A percentile compares a stretch with the other conserved stretches of the same genome.
phyloP scores from a whole-genome alignment of 2,329 filamentous ascomycete genomes.

The Dactylellina parvicollis region DNA sequence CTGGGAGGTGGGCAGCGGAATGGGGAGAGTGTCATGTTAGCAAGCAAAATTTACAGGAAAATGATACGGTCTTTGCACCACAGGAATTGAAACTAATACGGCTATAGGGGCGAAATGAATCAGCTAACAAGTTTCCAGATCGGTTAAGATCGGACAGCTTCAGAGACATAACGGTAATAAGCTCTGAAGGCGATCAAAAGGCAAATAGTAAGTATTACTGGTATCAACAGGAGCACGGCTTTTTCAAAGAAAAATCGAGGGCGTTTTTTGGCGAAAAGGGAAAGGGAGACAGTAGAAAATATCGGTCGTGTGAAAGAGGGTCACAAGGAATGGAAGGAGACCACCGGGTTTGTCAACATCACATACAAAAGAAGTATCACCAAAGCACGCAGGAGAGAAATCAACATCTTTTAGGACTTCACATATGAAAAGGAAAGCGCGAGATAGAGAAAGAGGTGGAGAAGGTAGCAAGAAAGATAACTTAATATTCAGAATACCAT shows the following conservation, averaged over 20 bases:
- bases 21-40: background rate
- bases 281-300: background rate
- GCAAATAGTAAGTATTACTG: constrained; percentile 27
- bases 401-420: constrained; percentile 33
- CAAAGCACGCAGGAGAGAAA: constrained; percentile 1
- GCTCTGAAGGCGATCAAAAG: constrained; percentile 8
- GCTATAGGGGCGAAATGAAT: background rate
- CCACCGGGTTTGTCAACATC: constrained; percentile 15
- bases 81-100: background rate
- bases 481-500: constrained; percentile 38
- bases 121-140: background rate
- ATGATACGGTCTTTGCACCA: no score
- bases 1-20: background rate
- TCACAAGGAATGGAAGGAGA: constrained; percentile 9
- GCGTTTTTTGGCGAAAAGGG: constrained; percentile 6
- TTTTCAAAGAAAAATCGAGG: constrained; percentile 20
- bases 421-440: constrained; percentile 11
- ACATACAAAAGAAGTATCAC: constrained; percentile 22
- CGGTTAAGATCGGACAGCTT: background rate
- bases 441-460: background rate
- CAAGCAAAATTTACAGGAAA: no score
- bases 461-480: constrained; percentile 7
- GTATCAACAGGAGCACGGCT: constrained; percentile 35
- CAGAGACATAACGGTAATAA: no score
- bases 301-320: background rate